These are phyloP conservation scores for Candida anglica DNA, from an alignment of 805 yeast genomes.

Conservation along the genomic window DNA sequence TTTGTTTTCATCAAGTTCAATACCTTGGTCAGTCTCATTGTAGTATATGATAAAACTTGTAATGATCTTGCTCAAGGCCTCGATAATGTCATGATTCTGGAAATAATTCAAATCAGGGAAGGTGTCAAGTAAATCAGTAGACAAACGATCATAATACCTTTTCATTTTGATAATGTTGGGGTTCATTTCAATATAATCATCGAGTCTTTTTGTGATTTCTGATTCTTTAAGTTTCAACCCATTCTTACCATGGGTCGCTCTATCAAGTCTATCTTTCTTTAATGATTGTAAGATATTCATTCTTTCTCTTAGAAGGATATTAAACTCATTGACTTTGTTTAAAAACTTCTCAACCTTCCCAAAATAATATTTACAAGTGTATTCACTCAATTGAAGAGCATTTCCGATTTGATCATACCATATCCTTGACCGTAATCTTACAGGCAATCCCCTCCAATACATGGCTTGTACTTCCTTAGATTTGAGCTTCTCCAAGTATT, in stretches of 20 bases:
- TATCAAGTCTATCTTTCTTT: background rate
- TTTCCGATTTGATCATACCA: conserved; percentile 50
- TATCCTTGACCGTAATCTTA: conserved; percentile 36
- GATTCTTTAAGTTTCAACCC: background rate
- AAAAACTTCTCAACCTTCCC: conserved; percentile 1
- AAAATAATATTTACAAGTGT: conserved; percentile 3
- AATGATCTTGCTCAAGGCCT: conserved; percentile 20
- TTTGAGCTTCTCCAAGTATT: conserved; percentile 23
- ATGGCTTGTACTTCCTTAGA: conserved; percentile 6
- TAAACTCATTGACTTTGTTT: conserved; percentile 3
- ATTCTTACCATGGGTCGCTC: background rate
- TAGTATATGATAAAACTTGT: conserved; percentile 22
- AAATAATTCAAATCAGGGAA: conserved; percentile 18
- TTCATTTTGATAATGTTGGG: conserved; percentile 7
- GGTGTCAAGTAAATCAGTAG: conserved; percentile 12
- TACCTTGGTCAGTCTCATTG: conserved; percentile 8
- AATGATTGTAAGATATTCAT: conserved; percentile 9
- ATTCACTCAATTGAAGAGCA: conserved; percentile 14
- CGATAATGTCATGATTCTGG: conserved; percentile 10
- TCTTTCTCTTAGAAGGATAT: too few relatives aligned
- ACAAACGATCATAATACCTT: conserved; percentile 7
- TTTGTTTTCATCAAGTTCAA: conserved; percentile 11
- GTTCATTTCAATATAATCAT: conserved; percentile 1
- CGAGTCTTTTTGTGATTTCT: conserved; percentile 3
- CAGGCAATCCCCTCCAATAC: conserved; percentile 22